phyloP scores from a whole-genome alignment of 441 rosid genomes.

The Metrosideros polymorpha region DNA sequence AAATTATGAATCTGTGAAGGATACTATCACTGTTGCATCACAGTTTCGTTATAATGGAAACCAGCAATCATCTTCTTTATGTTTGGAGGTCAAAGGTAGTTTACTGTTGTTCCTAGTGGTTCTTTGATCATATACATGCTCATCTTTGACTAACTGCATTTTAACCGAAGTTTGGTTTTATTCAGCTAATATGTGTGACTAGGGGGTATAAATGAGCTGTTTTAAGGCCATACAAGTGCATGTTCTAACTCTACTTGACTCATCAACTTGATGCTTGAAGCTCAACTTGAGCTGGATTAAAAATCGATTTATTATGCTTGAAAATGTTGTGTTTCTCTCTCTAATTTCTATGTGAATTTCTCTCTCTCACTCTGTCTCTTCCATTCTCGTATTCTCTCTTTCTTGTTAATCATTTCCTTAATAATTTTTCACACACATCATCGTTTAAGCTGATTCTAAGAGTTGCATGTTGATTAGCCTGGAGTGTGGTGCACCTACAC shows the following conservation, averaged over 20 bases:
- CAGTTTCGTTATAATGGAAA: conserved; percentile 14
- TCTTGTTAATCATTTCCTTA: not conserved
- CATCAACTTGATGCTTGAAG: not conserved
- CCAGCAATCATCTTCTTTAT: conserved; percentile 14
- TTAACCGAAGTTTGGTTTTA: not conserved
- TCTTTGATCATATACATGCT: not conserved
- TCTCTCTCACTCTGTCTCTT: not conserved
- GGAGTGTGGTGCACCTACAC: not conserved
- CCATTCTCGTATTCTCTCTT: not conserved
- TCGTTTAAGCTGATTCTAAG: not conserved
- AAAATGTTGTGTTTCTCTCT: not conserved
- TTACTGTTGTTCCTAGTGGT: not conserved
- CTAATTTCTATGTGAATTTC: not conserved
- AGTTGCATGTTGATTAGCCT: not conserved
- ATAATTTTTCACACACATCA: not conserved
- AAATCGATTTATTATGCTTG: not conserved
- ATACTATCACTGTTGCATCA: conserved; percentile 12
- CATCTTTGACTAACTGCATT: not conserved
- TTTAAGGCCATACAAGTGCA: not conserved
- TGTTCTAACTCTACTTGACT: not conserved
- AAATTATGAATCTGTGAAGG: conserved; percentile 18
- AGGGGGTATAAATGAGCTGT: not conserved
- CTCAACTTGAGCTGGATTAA: not conserved
- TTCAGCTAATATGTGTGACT: not conserved
- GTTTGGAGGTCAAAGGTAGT: conserved; percentile 31